Evolutionary conservation across 768 basidiomycete genomes (phyloP), one percentile per base, ranked within the genome.

Genomic region (Guyanaporus albipodus): DNA sequence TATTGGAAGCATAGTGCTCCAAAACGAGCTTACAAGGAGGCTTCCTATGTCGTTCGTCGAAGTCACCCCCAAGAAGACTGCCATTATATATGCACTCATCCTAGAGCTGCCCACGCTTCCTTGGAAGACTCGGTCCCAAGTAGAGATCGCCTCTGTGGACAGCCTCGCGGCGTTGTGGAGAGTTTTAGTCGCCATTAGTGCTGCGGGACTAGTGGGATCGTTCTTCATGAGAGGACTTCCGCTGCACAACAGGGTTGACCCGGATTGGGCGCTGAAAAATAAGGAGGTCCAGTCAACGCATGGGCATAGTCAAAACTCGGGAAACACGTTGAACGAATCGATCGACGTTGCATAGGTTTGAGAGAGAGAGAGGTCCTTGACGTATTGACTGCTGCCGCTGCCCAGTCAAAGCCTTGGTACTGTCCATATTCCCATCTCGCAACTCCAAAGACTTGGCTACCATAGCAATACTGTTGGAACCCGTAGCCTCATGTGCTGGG

Each of bases 21-120:
- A 77, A 50, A 82, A 79, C 57, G 48, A 72, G 43, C 70, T 83
- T 8, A 57, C 57, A 6, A 63, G 55, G 26, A 58, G 57, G 3
- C 71, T 82, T 0, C 78, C 80, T 0, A 34, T 38, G 0, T 62
- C 52, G 0, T 77, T 78, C 47, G 26, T 66, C 8, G 34, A 53
- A 2, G 56, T 59, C 21, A 62, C 75, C 49, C 67, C 69, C 0
- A 46, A 57, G n/a, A 72, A 70, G 11, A 61, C 65, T 19, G 67
- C 74, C 31, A 61, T 79, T 42, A 63, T 70, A 12, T 79, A 73
- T 53, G 63, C 73, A 0, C 66, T 71, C 28, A 78, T 81, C 38
- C 75, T 77, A 0, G 38, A 56, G 12, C 72, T 80, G 18, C 43
- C 49, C 6, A 17, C 8, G 0, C 65, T 79, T 8, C 51, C 56